Percentiles rank a stretch among this genome's conserved stretches.
These are phyloP conservation scores for Maudiozyma pseudohumilis DNA, from an alignment of 805 yeast species.

Conservation along the genomic window DNA sequence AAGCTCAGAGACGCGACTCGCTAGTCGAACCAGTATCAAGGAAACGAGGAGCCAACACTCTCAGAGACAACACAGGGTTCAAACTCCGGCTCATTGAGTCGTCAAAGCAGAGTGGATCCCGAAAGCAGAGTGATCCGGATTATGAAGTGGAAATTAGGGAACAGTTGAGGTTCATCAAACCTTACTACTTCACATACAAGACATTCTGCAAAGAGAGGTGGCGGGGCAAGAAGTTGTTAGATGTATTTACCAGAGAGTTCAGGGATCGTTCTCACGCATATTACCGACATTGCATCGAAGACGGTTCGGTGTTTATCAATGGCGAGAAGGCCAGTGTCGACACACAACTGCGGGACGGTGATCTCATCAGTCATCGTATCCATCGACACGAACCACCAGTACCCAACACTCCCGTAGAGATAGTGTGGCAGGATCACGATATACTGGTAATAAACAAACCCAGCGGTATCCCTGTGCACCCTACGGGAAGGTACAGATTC, in stretches of 20 bases:
- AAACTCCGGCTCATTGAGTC: slow-evolving; percentile 21
- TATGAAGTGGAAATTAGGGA: slow-evolving; percentile 52
- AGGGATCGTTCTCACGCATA: slow-evolving; percentile 63
- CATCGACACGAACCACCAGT: slow-evolving; percentile 92
- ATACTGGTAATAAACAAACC: slow-evolving; percentile 85
- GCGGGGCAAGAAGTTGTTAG: slow-evolving; percentile 75
- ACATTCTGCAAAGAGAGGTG: slow-evolving; percentile 87
- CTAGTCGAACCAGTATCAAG: too few species aligned
- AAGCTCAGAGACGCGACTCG: too few species aligned
- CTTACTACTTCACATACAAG: slow-evolving; percentile 80
- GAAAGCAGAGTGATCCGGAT: slow-evolving; percentile 50
- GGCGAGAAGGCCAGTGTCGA: slow-evolving; percentile 52
- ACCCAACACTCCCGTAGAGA: slow-evolving; percentile 42
- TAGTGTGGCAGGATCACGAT: slow-evolving; percentile 63
- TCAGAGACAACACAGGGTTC: slow-evolving; percentile 25
- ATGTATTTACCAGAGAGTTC: slow-evolving; percentile 74
- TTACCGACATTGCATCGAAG: slow-evolving; percentile 43
- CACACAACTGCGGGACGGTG: slow-evolving; percentile 67
- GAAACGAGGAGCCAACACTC: slow-evolving; percentile 6
- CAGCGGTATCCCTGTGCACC: slow-evolving; percentile 90
- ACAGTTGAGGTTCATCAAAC: slow-evolving; percentile 58
- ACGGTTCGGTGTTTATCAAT: slow-evolving; percentile 68
- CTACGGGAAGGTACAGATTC: slow-evolving; percentile 75
- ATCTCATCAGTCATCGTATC: slow-evolving; percentile 61
- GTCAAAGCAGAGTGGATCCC: slow-evolving; percentile 26